Evolutionary conservation across 2,329 filamentous ascomycete genomes (phyloP).

Genomic region (Alternaria sp.): DNA sequence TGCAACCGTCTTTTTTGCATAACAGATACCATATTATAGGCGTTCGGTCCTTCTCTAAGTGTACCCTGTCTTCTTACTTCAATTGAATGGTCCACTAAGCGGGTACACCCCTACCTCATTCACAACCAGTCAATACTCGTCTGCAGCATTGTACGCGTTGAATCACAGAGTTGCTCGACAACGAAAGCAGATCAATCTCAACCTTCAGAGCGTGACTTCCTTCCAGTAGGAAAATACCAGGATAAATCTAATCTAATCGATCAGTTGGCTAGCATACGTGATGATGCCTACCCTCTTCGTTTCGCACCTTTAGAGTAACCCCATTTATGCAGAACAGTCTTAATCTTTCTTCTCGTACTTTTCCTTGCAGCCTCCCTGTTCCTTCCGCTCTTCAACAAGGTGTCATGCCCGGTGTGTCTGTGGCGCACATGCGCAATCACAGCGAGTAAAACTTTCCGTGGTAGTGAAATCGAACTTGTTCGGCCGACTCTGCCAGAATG

Average conservation of each 20-base stretch:
- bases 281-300: slow-evolving; percentile 36
- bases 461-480: slow-evolving; percentile 51
- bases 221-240: slow-evolving; percentile 13
- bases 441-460: slow-evolving; percentile 56
- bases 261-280: not conserved
- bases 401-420: slow-evolving; percentile 60
- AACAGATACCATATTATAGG: slow-evolving; percentile 1
- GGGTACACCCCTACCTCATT: no score
- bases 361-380: slow-evolving; percentile 37
- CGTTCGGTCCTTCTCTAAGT: not conserved
- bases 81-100: not conserved
- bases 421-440: slow-evolving; percentile 62
- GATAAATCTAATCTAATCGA: slow-evolving; percentile 1
- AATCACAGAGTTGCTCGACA: not conserved
- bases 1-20: slow-evolving; percentile 2
- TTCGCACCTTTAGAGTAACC: slow-evolving; percentile 35
- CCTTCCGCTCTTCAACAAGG: slow-evolving; percentile 34
- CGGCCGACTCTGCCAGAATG: slow-evolving; percentile 60
- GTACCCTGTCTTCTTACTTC: not conserved
- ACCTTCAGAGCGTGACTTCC: not conserved
- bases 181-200: not conserved
- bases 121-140: no score
- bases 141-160: not conserved
- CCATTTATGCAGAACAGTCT: slow-evolving; percentile 38
- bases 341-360: slow-evolving; percentile 31